Percentiles rank a stretch among this genome's conserved stretches.
These are phyloP conservation scores for button mushroom (Agaricus bisporus) DNA, from an alignment of 768 basidiomycete species.

Conservation along the genomic window DNA sequence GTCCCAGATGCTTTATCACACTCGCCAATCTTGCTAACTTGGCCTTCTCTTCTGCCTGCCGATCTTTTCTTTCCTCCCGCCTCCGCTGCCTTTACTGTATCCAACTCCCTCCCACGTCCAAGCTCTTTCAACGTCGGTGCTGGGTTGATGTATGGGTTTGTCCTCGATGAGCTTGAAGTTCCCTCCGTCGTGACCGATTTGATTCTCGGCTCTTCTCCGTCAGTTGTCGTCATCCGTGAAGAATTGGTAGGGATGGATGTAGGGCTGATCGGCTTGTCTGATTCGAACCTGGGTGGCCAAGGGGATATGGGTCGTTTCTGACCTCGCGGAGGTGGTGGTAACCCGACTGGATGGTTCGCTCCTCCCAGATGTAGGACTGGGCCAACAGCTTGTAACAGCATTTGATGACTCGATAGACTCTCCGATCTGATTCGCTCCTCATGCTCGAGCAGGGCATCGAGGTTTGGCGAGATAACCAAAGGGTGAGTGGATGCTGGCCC, in stretches of 20 bases:
- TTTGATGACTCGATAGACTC: conserved; percentile 5
- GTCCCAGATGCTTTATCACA: conserved; percentile 8
- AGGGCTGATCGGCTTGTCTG: conserved; percentile 6
- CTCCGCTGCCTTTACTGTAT: neutral
- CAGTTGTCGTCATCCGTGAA: neutral
- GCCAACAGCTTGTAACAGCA: neutral
- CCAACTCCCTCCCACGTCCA: conserved; percentile 10
- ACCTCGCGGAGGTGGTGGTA: conserved; percentile 46
- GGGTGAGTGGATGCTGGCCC: conserved; percentile 17
- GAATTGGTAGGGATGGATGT: neutral
- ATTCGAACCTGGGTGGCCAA: conserved; percentile 6
- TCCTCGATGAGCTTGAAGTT: conserved; percentile 11
- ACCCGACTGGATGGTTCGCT: conserved; percentile 33
- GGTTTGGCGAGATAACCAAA: conserved; percentile 50
- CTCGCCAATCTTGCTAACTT: neutral
- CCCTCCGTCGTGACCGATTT: conserved; percentile 7
- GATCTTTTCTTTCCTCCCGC: neutral
- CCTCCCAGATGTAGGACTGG: neutral
- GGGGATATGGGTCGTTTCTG: conserved; percentile 17
- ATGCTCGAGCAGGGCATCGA: conserved; percentile 54
- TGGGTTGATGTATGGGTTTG: conserved; percentile 44
- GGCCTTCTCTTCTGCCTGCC: neutral
- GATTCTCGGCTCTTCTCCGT: conserved; percentile 1
- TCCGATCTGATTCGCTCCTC: conserved; percentile 40
- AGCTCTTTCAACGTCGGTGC: conserved; percentile 30